phyloP scores from a whole-genome alignment of 202 grass and related monocot species.

The Eragrostis tef region DNA sequence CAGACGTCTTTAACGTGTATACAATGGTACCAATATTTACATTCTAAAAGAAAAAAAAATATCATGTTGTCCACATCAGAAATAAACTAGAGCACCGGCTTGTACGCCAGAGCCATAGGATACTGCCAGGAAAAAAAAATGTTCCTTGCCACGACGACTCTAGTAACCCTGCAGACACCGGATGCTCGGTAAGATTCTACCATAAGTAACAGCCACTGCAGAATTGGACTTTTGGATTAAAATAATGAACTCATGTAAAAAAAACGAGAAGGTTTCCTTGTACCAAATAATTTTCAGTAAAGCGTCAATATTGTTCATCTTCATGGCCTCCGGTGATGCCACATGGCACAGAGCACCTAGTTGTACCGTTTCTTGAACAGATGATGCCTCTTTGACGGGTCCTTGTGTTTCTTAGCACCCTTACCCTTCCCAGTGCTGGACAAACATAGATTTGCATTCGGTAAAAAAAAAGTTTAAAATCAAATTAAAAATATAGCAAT shows the following conservation, averaged over 20 bases:
- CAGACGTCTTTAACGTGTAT: neutral
- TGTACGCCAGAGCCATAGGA: neutral
- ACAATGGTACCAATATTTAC: conserved; percentile 16
- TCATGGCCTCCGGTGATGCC: conserved; percentile 7
- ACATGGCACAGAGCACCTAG: conserved; percentile 10
- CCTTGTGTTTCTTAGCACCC: conserved; percentile 75
- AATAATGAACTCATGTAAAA: neutral
- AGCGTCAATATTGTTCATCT: neutral
- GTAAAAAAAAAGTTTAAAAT: neutral
- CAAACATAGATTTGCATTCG: conserved; percentile 33
- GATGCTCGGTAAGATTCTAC: neutral
- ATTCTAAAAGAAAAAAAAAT: neutral
- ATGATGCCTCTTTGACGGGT: conserved; percentile 77
- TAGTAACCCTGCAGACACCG: neutral
- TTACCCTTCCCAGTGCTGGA: conserved; percentile 81
- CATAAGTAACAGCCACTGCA: neutral
- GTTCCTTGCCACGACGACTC: neutral
- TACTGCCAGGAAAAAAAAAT: conserved; percentile 11
- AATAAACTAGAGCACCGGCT: neutral
- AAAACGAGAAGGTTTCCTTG: conserved; percentile 1
- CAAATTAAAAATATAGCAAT: neutral
- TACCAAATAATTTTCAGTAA: neutral
- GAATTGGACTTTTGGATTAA: neutral
- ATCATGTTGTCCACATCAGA: conserved; percentile 4
- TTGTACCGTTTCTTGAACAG: conserved; percentile 84